Evolutionary conservation across 2,329 filamentous ascomycete species (phyloP).

Genomic region (Hymenoscyphus repandus): DNA sequence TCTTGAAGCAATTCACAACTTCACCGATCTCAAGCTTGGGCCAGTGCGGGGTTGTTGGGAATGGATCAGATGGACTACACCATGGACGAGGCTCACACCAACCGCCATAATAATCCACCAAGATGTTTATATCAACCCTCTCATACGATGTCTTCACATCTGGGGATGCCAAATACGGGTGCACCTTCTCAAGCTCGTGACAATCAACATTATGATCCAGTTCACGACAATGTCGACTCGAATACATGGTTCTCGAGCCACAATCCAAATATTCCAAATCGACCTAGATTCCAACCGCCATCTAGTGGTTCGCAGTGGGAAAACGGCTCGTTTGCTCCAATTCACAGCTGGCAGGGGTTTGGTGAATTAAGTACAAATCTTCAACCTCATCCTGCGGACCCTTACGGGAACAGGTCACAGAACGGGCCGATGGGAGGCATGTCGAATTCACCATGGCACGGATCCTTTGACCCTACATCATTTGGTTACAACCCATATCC

Average conservation of each 20-base stretch:
- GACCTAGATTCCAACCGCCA: slow-evolving; percentile 7
- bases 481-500: slow-evolving; percentile 11
- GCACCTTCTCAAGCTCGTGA: slow-evolving; percentile 15
- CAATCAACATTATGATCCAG: slow-evolving; percentile 22
- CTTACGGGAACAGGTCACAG: slow-evolving; percentile 3
- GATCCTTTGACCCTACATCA: slow-evolving; percentile 10
- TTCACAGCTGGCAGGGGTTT: slow-evolving; percentile 12
- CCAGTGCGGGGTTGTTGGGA: slow-evolving; percentile 10
- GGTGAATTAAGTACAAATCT: slow-evolving; percentile 7
- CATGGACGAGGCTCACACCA: slow-evolving; percentile 16
- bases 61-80: slow-evolving; percentile 27
- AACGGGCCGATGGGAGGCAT: slow-evolving; percentile 11
- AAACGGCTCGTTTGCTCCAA: slow-evolving; percentile 1
- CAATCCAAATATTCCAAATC: slow-evolving; percentile 8
- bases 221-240: slow-evolving; percentile 13
- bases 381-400: slow-evolving; percentile 5
- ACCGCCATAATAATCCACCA: slow-evolving; percentile 6
- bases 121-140: slow-evolving; percentile 19
- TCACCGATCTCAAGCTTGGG: background rate
- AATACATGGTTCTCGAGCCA: slow-evolving; percentile 12
- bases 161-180: slow-evolving; percentile 1
- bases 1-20: background rate
- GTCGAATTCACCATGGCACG: slow-evolving; percentile 9
- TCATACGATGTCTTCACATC: background rate
- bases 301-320: slow-evolving; percentile 12